These are phyloP conservation scores for Plantago elongata DNA, from an alignment of 257 asterid genomes.

Conservation along the genomic window DNA sequence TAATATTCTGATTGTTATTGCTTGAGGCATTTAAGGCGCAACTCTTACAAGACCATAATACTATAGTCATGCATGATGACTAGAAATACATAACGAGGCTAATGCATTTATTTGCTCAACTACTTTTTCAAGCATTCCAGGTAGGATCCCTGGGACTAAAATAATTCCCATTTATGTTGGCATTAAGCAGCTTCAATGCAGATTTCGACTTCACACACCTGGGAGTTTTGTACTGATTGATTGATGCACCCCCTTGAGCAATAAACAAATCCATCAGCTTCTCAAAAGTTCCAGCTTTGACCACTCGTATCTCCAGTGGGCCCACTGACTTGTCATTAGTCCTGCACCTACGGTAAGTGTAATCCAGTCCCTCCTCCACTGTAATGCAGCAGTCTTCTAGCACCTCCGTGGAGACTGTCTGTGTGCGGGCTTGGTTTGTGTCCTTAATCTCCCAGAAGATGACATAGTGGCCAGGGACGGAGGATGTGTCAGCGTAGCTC, in stretches of 20 bases:
- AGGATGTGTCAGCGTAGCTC: constrained; percentile 64
- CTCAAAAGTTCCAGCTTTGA: constrained; percentile 58
- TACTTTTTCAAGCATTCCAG: constrained; percentile 55
- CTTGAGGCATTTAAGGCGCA: constrained; percentile 7
- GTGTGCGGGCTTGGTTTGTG: constrained; percentile 25
- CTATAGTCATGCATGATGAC: constrained; percentile 18
- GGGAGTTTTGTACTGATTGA: constrained; percentile 76
- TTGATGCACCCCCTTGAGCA: constrained; percentile 66
- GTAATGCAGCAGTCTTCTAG: constrained; percentile 59
- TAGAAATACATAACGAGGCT: constrained; percentile 3
- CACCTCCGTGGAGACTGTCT: constrained; percentile 29
- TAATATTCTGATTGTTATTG: constrained; percentile 33
- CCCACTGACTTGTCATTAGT: constrained; percentile 57
- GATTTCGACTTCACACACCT: constrained; percentile 59
- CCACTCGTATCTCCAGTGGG: constrained; percentile 65
- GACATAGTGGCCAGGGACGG: constrained; percentile 78
- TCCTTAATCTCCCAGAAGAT: constrained; percentile 67
- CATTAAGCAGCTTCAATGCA: constrained; percentile 55
- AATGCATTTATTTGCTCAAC: constrained; percentile 20
- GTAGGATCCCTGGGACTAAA: constrained; percentile 68
- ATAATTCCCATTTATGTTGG: constrained; percentile 43
- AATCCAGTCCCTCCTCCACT: constrained; percentile 60
- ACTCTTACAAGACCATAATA: constrained; percentile 21
- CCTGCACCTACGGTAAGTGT: constrained; percentile 66
- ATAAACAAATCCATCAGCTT: constrained; percentile 63